A percentile compares a stretch with the other conserved stretches of the same genome.
Evolutionary conservation across 2,329 filamentous ascomycete genomes (phyloP).

Genomic region (Daldinia sp.): DNA sequence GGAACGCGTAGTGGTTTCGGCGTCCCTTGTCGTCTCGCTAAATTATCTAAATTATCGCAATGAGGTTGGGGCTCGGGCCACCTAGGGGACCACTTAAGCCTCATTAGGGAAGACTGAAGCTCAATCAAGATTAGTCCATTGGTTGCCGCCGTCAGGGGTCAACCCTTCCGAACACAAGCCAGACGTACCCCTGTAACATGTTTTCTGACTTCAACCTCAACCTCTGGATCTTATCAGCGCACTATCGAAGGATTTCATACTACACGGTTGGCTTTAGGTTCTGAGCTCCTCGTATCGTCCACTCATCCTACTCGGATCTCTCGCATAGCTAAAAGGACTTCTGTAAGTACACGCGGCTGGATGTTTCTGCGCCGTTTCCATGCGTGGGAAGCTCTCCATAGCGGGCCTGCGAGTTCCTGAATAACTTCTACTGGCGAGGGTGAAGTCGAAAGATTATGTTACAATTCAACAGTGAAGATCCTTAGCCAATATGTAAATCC

Average conservation of each 20-base stretch:
- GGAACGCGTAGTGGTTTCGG: constrained; percentile 62
- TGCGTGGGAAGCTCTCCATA: constrained; percentile 4
- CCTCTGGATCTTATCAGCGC: constrained; percentile 21
- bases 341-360: constrained; percentile 30
- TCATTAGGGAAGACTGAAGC: constrained; percentile 37
- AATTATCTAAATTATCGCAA: constrained; percentile 44
- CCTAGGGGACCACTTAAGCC: constrained; percentile 37
- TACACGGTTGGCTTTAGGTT: constrained; percentile 2
- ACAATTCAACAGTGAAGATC: neutral
- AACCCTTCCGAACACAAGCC: constrained; percentile 38
- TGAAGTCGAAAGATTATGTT: constrained; percentile 2
- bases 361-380: constrained; percentile 19
- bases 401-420: neutral
- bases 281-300: constrained; percentile 2
- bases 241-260: constrained; percentile 25
- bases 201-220: constrained; percentile 20
- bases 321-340: constrained; percentile 12
- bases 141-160: constrained; percentile 41
- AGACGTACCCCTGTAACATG: constrained; percentile 42
- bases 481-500: neutral
- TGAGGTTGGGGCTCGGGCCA: constrained; percentile 45
- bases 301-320: constrained; percentile 10
- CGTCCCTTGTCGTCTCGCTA: constrained; percentile 55
- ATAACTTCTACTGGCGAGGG: constrained; percentile 18
- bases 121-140: constrained; percentile 42